Base-by-base conservation (phyloP, 768 basidiomycete species). In the Gymnopilus dilepis region DNA sequence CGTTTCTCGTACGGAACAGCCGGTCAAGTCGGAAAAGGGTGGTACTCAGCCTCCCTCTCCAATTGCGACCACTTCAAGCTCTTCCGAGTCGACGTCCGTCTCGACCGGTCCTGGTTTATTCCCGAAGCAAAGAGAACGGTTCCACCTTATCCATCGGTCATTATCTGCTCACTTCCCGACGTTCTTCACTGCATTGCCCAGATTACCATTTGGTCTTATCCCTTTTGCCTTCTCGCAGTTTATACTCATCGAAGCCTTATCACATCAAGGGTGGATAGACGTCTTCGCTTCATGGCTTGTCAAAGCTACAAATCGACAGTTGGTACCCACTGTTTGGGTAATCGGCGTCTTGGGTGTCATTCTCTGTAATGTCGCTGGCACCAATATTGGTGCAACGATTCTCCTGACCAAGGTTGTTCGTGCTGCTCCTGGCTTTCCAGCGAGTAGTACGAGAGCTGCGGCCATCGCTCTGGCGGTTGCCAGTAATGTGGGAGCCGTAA, bases 161-260 rank as follows among this genome's bases (percentile, higher is more conserved):
- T 58, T 62, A 15, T 21, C 76, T 33, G 61, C 59, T 19, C 78
- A 80, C 43, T 92, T 93, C 72, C 94, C 94, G 0, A 95, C 91
- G 1, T 79, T 90, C 62, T 80, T 83, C 71, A 84, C 84, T 9
- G 84, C 87, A 21, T 76, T 88, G 21, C 82, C 86, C 0, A 84
- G 89, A 19, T 80, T 96, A 0, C 96, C 95, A 0, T 86, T 95
- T 61, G 82, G 86, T 12, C 85, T 97, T 6, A 78, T 97, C 15
- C 94, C 94, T 0, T 99, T 99, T 70, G 92, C 95, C 0, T 95
- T 98, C 71, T 89, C 91, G 0, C 94, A 96, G 74, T 98, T 99
- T 77, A 94, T 98, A 65, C 85, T 99, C 59, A 93, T 97, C 60
- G 91, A 96, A 70, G 91, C 83, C 0, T 82, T 99, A 6, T 81